These are phyloP conservation scores for Fusarium xyrophilum DNA, from an alignment of 2,329 filamentous ascomycete species.

Conservation along the genomic window DNA sequence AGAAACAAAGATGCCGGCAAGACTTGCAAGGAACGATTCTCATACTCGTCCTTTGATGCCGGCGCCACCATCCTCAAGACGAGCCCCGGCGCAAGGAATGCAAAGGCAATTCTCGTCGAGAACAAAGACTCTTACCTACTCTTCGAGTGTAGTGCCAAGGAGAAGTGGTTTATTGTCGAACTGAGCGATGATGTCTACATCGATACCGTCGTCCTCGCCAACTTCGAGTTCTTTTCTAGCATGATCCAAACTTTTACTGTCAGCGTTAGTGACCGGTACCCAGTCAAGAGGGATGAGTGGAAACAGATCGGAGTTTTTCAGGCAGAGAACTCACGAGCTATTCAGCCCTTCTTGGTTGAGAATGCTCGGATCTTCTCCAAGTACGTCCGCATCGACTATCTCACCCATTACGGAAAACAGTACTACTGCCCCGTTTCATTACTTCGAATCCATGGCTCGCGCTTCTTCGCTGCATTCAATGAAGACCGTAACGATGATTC, in stretches of 20 bases:
- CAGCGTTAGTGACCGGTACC: constrained; percentile 93
- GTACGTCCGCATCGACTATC: constrained; percentile 88
- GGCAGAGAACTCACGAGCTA: constrained; percentile 88
- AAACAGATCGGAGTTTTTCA: constrained; percentile 87
- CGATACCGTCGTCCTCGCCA: constrained; percentile 95
- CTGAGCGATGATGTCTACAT: constrained; percentile 86
- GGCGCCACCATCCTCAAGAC: constrained; percentile 93
- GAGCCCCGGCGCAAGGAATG: constrained; percentile 83
- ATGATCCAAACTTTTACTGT: constrained; percentile 92
- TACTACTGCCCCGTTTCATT: constrained; percentile 95
- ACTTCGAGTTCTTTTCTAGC: constrained; percentile 99
- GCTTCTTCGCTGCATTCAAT: constrained; percentile 93
- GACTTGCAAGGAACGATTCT: constrained; percentile 97
- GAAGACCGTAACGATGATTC: constrained; percentile 73
- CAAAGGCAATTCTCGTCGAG: constrained; percentile 88
- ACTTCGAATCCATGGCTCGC: constrained; percentile 90
- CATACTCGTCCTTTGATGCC: constrained; percentile 96
- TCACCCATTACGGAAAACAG: constrained; percentile 94
- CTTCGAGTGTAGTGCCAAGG: constrained; percentile 82
- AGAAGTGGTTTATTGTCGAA: constrained; percentile 95
- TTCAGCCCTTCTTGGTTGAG: constrained; percentile 92
- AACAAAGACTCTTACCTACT: constrained; percentile 99
- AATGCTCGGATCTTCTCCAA: constrained; percentile 96
- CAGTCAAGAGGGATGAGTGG: constrained; percentile 92
- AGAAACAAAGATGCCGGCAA: constrained; percentile 93